These are phyloP conservation scores for Pseudocercospora eumusae DNA, from an alignment of 2,329 filamentous ascomycete genomes.

Conservation along the genomic window DNA sequence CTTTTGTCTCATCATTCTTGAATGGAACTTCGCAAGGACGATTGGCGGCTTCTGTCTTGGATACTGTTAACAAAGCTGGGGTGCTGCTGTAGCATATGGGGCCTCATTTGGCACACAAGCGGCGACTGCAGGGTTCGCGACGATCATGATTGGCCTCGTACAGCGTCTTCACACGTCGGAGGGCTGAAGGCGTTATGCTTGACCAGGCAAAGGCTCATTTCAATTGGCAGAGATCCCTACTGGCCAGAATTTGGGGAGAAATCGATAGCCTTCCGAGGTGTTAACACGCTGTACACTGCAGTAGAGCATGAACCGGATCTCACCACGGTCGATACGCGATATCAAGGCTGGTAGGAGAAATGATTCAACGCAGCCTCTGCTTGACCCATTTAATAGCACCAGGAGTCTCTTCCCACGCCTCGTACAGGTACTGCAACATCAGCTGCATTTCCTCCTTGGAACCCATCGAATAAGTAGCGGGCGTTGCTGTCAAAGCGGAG, in stretches of 20 bases:
- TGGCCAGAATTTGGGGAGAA: no score
- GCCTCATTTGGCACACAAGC: conserved; percentile 17
- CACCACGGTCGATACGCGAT: no score
- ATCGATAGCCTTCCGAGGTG: no score
- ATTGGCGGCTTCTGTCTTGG: conserved; percentile 15
- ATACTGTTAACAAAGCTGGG: conserved; percentile 19
- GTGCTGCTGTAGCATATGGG: neutral
- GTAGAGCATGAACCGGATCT: neutral
- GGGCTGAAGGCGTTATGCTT: no score
- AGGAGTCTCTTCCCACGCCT: conserved; percentile 16
- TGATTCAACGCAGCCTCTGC: neutral
- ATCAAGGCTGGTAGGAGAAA: no score
- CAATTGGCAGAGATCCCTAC: no score
- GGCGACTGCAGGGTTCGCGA: conserved; percentile 7
- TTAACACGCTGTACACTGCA: no score
- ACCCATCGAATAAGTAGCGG: neutral
- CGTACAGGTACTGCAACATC: conserved; percentile 5
- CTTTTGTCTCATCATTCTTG: neutral
- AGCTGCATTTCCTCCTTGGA: conserved; percentile 10
- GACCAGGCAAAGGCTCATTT: no score
- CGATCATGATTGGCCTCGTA: conserved; percentile 30
- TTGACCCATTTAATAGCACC: conserved; percentile 17
- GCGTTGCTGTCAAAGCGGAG: neutral
- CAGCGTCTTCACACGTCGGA: no score
- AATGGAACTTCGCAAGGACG: conserved; percentile 14